Evolutionary conservation across 768 basidiomycete genomes (phyloP), one percentile per base, ranked within the genome.

Genomic region (Hemileccinum impolitum): DNA sequence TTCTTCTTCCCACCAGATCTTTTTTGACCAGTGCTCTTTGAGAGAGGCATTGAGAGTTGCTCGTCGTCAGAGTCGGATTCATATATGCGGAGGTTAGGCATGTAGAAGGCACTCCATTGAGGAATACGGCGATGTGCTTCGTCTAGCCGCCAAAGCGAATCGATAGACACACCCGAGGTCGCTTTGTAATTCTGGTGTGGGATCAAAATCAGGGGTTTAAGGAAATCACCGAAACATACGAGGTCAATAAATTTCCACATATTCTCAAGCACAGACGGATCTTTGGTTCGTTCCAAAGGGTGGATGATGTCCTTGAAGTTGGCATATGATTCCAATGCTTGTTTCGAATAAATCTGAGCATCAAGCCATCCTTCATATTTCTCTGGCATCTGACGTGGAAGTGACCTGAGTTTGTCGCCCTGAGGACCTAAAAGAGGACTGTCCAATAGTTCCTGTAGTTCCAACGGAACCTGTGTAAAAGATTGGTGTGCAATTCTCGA

Each of bases 331-430:
- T 74, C 69, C 2, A 82, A 76, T 14, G 85, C 87, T 52, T 74
- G 68, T 43, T 72, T 70, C 0, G 89, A 90, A 50, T 72, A 72
- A 41, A 80, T 61, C 57, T 86, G 82, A 4, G 88, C 87, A 53
- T 87, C 82, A 2, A 80, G 61, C 87, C 88, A 92, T 42, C 60
- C 58, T 48, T 84, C 77, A 52, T 81, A 87, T 35, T 75, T 75
- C 43, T 79, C 76, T 5, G 85, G 80, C 73, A 81, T 81, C 39
- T 73, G 61, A 32, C 75, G 78, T 14, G 72, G 64, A 32, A 71
- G 66, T 7, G 68, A 65, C 60, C 73, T 80, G 77, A 81, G 85
- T 23, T 62, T 60, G 38, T 78, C 71, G 34, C 77, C 79, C 13
- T 82, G 76, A 4, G 77, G 67, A 2, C 79, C 79, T 34, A 83